phyloP scores from a whole-genome alignment of 805 yeast species.

The Starmerella geochares region DNA sequence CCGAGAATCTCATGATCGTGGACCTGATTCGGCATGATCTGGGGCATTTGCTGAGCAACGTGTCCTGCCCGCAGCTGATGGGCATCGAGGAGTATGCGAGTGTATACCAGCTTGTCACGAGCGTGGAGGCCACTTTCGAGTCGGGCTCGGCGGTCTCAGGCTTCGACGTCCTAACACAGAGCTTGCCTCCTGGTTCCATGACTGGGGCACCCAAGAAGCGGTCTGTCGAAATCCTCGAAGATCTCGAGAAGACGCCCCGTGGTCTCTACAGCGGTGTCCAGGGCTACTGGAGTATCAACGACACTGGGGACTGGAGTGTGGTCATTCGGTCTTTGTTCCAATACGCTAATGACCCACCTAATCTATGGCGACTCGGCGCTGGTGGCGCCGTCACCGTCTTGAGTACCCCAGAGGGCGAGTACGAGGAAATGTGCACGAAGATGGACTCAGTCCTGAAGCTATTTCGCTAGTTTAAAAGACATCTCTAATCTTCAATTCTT shows the following conservation, averaged over 20 bases:
- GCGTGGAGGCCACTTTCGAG: constrained; percentile 55
- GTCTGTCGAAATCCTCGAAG: constrained; percentile 71
- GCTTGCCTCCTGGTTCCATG: constrained; percentile 98
- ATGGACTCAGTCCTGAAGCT: constrained; percentile 35
- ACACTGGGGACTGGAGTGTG: constrained; percentile 92
- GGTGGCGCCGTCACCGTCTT: constrained; percentile 96
- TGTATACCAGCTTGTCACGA: constrained; percentile 85
- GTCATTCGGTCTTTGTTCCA: constrained; percentile 74
- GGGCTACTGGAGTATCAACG: constrained; percentile 88
- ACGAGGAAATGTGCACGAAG: constrained; percentile 83
- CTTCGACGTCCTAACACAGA: constrained; percentile 61
- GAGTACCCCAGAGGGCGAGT: constrained; percentile 73
- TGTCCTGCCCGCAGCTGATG: constrained; percentile 72
- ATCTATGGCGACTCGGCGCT: constrained; percentile 80
- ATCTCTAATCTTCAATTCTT: no score
- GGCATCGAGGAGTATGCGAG: constrained; percentile 83
- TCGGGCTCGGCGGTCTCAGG: constrained; percentile 41
- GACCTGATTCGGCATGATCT: constrained; percentile 91
- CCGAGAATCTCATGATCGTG: constrained; percentile 94
- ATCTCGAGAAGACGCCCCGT: constrained; percentile 48
- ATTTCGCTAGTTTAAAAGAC: background rate
- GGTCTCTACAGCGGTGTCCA: constrained; percentile 91
- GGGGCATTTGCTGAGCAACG: constrained; percentile 52
- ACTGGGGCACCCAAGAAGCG: constrained; percentile 97
- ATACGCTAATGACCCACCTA: constrained; percentile 27